phyloP scores from a whole-genome alignment of 2,329 filamentous ascomycete genomes.

The Pestalotiopsis sp. region DNA sequence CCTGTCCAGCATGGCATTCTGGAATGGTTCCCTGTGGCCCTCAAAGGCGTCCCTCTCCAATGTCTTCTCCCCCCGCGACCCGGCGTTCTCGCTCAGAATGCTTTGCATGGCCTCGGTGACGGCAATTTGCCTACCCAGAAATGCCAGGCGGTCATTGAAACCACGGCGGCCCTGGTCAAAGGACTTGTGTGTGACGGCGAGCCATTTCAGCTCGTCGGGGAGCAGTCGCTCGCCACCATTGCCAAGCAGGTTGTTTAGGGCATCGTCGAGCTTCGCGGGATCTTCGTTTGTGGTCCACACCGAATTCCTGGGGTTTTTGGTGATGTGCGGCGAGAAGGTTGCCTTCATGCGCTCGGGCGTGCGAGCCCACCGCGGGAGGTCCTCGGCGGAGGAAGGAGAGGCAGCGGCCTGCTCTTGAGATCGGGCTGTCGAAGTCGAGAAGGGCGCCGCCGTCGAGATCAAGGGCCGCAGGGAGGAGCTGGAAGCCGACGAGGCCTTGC shows the following conservation, averaged over 20 bases:
- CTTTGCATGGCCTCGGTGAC: conserved; percentile 41
- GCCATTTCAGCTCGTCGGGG: conserved; percentile 92
- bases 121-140: conserved; percentile 55
- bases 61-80: conserved; percentile 21
- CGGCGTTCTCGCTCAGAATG: conserved; percentile 43
- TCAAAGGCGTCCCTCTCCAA: conserved; percentile 40
- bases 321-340: conserved; percentile 64
- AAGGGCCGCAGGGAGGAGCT: conserved; percentile 17
- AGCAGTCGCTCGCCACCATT: conserved; percentile 72
- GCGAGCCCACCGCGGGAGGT: conserved; percentile 67
- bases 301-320: conserved; percentile 54
- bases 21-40: conserved; percentile 65
- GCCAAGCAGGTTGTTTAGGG: conserved; percentile 79
- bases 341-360: conserved; percentile 73
- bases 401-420: conserved; percentile 13
- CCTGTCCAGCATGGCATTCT: conserved; percentile 71
- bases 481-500: not conserved
- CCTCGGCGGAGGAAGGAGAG: conserved; percentile 13
- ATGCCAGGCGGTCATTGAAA: conserved; percentile 92
- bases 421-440: conserved; percentile 28
- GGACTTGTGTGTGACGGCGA: conserved; percentile 96
- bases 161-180: conserved; percentile 94
- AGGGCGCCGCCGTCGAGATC: conserved; percentile 5
- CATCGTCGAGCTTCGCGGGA: conserved; percentile 72
- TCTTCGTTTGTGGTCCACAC: conserved; percentile 75